phyloP scores from a whole-genome alignment of 2,329 filamentous ascomycete species.

The Pseudogymnoascus sp. region DNA sequence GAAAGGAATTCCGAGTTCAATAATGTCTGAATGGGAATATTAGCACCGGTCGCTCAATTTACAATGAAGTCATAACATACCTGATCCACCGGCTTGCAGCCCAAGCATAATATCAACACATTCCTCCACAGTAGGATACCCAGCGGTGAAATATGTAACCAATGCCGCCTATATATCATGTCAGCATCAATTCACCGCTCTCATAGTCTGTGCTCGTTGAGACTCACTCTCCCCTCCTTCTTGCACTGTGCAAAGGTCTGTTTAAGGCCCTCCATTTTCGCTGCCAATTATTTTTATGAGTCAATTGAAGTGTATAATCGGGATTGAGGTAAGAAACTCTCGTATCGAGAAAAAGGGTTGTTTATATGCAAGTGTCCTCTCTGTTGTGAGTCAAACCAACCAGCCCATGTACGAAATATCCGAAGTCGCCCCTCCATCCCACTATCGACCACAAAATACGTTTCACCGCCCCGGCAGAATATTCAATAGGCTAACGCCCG shows the following conservation, averaged over 20 bases:
- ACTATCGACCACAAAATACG: constrained; percentile 8
- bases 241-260: constrained; percentile 49
- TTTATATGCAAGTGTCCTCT: constrained; percentile 8
- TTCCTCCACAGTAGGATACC: constrained; percentile 74
- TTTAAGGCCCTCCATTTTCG: constrained; percentile 42
- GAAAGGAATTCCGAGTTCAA: constrained; percentile 93
- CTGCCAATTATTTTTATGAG: neutral
- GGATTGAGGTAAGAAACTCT: neutral
- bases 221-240: constrained; percentile 37
- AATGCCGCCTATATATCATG: constrained; percentile 46
- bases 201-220: neutral
- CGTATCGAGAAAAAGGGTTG: neutral
- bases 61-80: constrained; percentile 39
- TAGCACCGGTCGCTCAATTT: constrained; percentile 3
- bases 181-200: constrained; percentile 10
- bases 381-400: constrained; percentile 3
- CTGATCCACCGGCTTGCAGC: constrained; percentile 87
- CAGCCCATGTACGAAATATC: constrained; percentile 8
- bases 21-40: constrained; percentile 56
- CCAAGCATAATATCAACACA: constrained; percentile 78
- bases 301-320: constrained; percentile 16
- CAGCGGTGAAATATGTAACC: constrained; percentile 93
- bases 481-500: constrained; percentile 3
- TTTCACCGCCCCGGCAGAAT: constrained; percentile 7
- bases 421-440: constrained; percentile 9